Evolutionary conservation across 805 yeast genomes (phyloP).

Genomic region (Yueomyces sp.): DNA sequence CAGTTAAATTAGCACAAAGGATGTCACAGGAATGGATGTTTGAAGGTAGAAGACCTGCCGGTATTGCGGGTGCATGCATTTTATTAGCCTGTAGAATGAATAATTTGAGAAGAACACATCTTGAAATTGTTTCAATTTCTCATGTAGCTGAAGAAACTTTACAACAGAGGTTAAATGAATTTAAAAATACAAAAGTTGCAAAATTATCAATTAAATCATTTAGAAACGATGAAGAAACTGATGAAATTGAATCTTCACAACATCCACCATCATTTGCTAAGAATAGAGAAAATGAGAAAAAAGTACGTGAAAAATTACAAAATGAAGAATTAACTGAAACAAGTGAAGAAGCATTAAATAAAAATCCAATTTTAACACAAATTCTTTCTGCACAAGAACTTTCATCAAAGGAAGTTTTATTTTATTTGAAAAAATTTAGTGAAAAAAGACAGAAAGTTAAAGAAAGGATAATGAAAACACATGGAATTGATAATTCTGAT

Average conservation of each 20-base stretch:
- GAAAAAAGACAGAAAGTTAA: constrained; percentile 18
- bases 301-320: constrained; percentile 24
- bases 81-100: constrained; percentile 94
- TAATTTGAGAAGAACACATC: constrained; percentile 79
- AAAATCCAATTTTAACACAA: constrained; percentile 32
- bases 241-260: constrained; percentile 15
- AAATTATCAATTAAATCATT: constrained; percentile 60
- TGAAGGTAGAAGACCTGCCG: constrained; percentile 96
- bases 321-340: constrained; percentile 18
- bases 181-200: constrained; percentile 65
- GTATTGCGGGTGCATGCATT: constrained; percentile 94
- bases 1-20: constrained; percentile 70
- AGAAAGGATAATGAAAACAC: constrained; percentile 16
- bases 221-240: constrained; percentile 31
- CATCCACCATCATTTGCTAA: constrained; percentile 70
- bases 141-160: constrained; percentile 91
- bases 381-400: constrained; percentile 32
- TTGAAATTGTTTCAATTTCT: constrained; percentile 89
- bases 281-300: constrained; percentile 41
- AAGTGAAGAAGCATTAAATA: constrained; percentile 27
- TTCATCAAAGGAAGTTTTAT: constrained; percentile 33
- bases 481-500: constrained; percentile 22
- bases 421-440: constrained; percentile 22
- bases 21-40: constrained; percentile 94
- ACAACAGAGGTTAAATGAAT: constrained; percentile 82